Conservation (phyloP, 2,329 filamentous ascomycete genomes). For the Pseudogymnoascus sp. region DNA sequence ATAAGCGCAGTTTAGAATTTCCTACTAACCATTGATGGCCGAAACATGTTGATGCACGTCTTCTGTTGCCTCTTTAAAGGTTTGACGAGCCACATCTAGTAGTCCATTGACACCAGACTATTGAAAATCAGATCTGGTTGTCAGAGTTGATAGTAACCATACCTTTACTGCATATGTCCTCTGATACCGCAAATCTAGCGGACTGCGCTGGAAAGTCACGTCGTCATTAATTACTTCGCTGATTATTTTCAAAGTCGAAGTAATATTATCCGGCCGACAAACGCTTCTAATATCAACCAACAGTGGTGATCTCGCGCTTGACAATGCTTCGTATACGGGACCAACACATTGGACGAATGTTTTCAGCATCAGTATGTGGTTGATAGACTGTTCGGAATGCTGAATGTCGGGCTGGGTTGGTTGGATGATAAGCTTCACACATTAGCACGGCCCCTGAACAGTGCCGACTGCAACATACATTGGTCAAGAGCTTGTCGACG, state of each 20-base stretch:
- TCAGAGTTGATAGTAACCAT: slow-evolving; percentile 10
- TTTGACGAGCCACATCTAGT: slow-evolving; percentile 78
- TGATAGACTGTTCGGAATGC: slow-evolving; percentile 71
- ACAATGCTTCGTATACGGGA: slow-evolving; percentile 59
- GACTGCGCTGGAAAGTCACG: slow-evolving; percentile 65
- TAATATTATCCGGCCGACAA: slow-evolving; percentile 55
- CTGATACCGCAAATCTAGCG: slow-evolving; percentile 82
- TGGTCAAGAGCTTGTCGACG: slow-evolving; percentile 69
- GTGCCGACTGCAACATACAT: slow-evolving; percentile 38
- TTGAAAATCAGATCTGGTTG: neutral
- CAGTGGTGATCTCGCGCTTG: slow-evolving; percentile 53
- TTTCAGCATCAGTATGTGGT: slow-evolving; percentile 80
- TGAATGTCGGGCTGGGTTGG: slow-evolving; percentile 56
- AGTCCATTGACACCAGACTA: slow-evolving; percentile 74
- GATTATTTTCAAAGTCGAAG: slow-evolving; percentile 56
- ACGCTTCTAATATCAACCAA: slow-evolving; percentile 59
- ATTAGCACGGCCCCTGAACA: slow-evolving; percentile 16
- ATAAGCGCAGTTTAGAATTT: neutral
- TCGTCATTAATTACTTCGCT: slow-evolving; percentile 68
- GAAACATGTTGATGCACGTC: slow-evolving; percentile 66
- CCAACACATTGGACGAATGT: slow-evolving; percentile 63
- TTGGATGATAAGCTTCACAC: slow-evolving; percentile 61
- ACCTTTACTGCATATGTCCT: slow-evolving; percentile 81
- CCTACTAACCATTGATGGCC: slow-evolving; percentile 50
- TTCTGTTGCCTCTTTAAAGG: slow-evolving; percentile 79